Conservation (phyloP, 306 rosid genomes). For the Begonia masoniana region DNA sequence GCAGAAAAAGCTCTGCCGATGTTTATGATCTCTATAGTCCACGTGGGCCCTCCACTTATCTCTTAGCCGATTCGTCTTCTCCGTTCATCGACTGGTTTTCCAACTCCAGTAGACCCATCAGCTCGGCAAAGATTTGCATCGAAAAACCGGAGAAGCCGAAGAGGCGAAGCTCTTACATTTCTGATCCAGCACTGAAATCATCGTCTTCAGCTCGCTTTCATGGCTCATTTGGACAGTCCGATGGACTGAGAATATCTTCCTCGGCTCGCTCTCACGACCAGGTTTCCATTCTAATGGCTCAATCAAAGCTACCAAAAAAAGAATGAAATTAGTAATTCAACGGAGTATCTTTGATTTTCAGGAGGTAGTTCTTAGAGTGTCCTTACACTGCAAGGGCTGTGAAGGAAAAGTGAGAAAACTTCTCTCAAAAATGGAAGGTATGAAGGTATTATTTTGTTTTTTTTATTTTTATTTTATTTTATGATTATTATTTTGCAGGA, state of each 20-base stretch:
- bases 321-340: too few relatives aligned
- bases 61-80: slow-evolving; percentile 24
- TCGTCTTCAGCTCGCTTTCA: background rate
- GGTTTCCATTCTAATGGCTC: slow-evolving; percentile 18
- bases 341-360: slow-evolving; percentile 4
- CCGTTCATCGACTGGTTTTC: slow-evolving; percentile 36
- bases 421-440: slow-evolving; percentile 65
- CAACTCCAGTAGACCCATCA: background rate
- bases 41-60: slow-evolving; percentile 29
- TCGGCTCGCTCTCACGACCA: slow-evolving; percentile 36
- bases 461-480: background rate
- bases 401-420: slow-evolving; percentile 61
- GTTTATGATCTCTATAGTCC: slow-evolving; percentile 16
- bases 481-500: slow-evolving; percentile 29
- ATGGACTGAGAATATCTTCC: slow-evolving; percentile 26
- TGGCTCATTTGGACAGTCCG: background rate
- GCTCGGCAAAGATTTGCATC: background rate
- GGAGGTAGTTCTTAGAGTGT: slow-evolving; percentile 58
- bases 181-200: background rate
- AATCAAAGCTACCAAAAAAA: too few relatives aligned
- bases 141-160: background rate
- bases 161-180: background rate
- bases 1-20: slow-evolving; percentile 40
- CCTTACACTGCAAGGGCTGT: slow-evolving; percentile 60
- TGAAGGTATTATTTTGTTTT: background rate